Base-by-base conservation (phyloP, 2,329 filamentous ascomycete species). In the Claviceps capensis region DNA sequence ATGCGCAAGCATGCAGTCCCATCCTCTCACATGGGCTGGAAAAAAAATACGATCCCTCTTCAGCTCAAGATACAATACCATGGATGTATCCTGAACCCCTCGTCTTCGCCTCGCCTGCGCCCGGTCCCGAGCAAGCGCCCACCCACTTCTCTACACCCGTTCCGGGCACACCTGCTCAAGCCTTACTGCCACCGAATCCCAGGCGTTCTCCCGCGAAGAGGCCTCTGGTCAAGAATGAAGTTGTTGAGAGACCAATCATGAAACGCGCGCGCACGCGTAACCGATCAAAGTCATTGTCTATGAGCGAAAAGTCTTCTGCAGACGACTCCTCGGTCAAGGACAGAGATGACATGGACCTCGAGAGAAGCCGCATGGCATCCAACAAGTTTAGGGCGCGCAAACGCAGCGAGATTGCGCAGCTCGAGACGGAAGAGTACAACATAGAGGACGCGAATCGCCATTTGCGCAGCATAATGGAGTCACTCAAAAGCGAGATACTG, bases 341-440 rank as follows among this genome's bases (percentile, higher is more conserved):
- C 2, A 48, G 36, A 17, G 47, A 44, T 17, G 53, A 45, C 23
- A 14, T n/a, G 23, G 44, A 49, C 0, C 58, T 59, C 2, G 54
- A 56, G 30, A 52, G 59, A n/a, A 62, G 59, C 17, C 59, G 61
- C 9, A 19, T 59, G 8, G 60, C 61, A 3, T 60, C 61, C 47
- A 62, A 58, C 50, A 61, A 56, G 30, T 61, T 61, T 34, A 58
- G 61, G 1, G 14, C 54, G 26, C 60, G 55, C 47, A 62, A 61
- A 41, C 53, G 54, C 1, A 55, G 58, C 7, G 53, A 58, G 13
- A 53, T 54, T 1, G 50, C 34, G 3, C 56, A 38, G 11, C 58
- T 62, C 11, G 51, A 55, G 17, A 17, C 38, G 0, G 41, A 57
- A 17, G 58, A 62, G 14, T n/a, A 56, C 36, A 52, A 45, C 5